These are phyloP conservation scores for Xylariaceae sp. DNA, from an alignment of 2,329 filamentous ascomycete species.

Conservation along the genomic window DNA sequence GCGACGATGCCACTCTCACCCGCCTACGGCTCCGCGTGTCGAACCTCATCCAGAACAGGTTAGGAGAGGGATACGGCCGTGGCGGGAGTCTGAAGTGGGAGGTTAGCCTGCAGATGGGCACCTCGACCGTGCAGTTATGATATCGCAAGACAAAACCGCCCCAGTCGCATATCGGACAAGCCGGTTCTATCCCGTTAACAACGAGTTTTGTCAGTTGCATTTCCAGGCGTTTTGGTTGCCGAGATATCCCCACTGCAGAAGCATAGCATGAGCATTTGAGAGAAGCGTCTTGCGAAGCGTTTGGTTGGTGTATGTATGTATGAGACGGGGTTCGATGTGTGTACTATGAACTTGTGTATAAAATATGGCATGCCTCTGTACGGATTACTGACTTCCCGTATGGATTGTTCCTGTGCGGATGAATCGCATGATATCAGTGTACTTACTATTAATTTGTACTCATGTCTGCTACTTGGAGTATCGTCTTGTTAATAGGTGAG, in stretches of 20 bases:
- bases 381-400: too few species aligned
- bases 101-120: slow-evolving; percentile 75
- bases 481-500: too few species aligned
- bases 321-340: too few species aligned
- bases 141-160: background rate
- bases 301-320: background rate
- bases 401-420: too few species aligned
- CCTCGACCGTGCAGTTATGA: slow-evolving; percentile 18
- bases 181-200: too few species aligned
- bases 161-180: too few species aligned
- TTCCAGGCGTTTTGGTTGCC: background rate
- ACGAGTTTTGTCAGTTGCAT: background rate
- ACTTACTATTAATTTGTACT: too few species aligned
- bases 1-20: slow-evolving; percentile 65
- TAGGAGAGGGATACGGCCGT: slow-evolving; percentile 83
- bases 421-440: too few species aligned
- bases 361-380: too few species aligned
- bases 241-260: background rate
- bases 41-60: slow-evolving; percentile 74
- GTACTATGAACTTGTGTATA: background rate
- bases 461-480: too few species aligned
- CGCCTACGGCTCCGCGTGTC: slow-evolving; percentile 72
- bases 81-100: slow-evolving; percentile 84
- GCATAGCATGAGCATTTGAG: background rate
- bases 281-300: too few species aligned